A percentile compares a stretch with the other conserved stretches of the same genome.
These are phyloP conservation scores for Corymbia citriodora DNA, from an alignment of 441 rosid genomes.

Conservation along the genomic window DNA sequence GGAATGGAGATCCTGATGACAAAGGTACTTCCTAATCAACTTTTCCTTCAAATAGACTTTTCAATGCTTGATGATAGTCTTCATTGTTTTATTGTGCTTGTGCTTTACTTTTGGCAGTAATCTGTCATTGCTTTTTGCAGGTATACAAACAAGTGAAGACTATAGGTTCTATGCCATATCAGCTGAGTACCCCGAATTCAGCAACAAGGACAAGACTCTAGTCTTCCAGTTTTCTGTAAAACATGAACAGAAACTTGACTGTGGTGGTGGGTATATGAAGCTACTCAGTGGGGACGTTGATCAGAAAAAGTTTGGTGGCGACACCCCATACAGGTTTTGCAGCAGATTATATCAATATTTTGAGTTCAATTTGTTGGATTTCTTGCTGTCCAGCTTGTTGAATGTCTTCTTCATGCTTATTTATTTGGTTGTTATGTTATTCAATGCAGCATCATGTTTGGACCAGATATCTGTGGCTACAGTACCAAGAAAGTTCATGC, in stretches of 20 bases:
- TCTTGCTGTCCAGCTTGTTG: background rate
- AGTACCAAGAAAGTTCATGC: conserved; percentile 96
- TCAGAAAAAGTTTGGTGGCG: conserved; percentile 92
- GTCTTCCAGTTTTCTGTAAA: conserved; percentile 90
- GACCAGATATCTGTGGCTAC: conserved; percentile 94
- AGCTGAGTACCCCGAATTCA: conserved; percentile 85
- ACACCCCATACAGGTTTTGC: conserved; percentile 76
- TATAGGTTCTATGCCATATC: conserved; percentile 90
- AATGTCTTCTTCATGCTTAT: background rate
- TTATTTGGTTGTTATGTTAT: background rate
- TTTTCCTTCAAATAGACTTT: background rate
- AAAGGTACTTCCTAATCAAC: conserved; percentile 39
- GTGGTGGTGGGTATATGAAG: conserved; percentile 99
- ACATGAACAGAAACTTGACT: conserved; percentile 97
- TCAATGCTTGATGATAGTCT: background rate
- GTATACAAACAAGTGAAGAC: conserved; percentile 92
- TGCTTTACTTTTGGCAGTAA: background rate
- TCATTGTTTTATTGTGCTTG: background rate
- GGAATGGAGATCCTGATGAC: conserved; percentile 77
- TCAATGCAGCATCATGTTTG: conserved; percentile 85
- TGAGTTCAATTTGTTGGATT: background rate
- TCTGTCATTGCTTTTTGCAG: conserved; percentile 19
- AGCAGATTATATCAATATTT: background rate
- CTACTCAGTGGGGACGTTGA: conserved; percentile 70
- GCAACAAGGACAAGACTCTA: conserved; percentile 81